Evolutionary conservation across 805 yeast species (phyloP).

Genomic region (Wickerhamomyces canadensis): DNA sequence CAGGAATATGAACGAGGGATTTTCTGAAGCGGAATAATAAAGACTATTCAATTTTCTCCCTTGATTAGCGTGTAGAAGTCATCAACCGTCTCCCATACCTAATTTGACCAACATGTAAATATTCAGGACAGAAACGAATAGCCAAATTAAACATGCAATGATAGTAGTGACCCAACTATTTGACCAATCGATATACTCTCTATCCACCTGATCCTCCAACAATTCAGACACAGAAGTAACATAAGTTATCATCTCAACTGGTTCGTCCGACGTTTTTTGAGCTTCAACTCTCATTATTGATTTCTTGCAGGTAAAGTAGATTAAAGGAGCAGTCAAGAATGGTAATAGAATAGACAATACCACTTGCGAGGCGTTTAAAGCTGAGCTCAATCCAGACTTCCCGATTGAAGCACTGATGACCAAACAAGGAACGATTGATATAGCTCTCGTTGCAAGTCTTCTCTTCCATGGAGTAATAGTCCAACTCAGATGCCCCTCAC

Average conservation of each 20-base stretch:
- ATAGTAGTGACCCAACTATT: slow-evolving; percentile 56
- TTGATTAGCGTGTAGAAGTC: too few relatives aligned
- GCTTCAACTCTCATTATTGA: slow-evolving; percentile 59
- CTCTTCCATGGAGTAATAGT: slow-evolving; percentile 73
- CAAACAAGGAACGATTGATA: slow-evolving; percentile 79
- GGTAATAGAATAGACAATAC: slow-evolving; percentile 78
- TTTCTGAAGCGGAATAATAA: too few relatives aligned
- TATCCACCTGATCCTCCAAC: slow-evolving; percentile 12
- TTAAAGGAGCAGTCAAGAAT: slow-evolving; percentile 76
- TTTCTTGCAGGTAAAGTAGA: slow-evolving; percentile 71
- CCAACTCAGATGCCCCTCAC: slow-evolving; percentile 90
- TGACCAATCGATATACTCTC: slow-evolving; percentile 40
- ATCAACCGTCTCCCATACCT: slow-evolving; percentile 18
- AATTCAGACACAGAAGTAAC: too few relatives aligned
- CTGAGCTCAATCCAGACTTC: slow-evolving; percentile 59
- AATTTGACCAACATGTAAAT: slow-evolving; percentile 51
- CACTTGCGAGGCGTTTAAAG: slow-evolving; percentile 84
- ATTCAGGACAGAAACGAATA: slow-evolving; percentile 65
- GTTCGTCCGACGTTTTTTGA: too few relatives aligned
- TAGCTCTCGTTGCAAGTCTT: slow-evolving; percentile 67
- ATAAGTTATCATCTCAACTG: too few relatives aligned
- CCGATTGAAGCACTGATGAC: slow-evolving; percentile 70
- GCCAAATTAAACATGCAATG: slow-evolving; percentile 57
- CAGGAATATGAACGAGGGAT: too few relatives aligned
- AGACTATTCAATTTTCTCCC: too few relatives aligned